A percentile compares a stretch with the other conserved stretches of the same genome.
Conservation (phyloP, 495 filamentous ascomycete genomes). For the Saxophila tyrrhenica region DNA sequence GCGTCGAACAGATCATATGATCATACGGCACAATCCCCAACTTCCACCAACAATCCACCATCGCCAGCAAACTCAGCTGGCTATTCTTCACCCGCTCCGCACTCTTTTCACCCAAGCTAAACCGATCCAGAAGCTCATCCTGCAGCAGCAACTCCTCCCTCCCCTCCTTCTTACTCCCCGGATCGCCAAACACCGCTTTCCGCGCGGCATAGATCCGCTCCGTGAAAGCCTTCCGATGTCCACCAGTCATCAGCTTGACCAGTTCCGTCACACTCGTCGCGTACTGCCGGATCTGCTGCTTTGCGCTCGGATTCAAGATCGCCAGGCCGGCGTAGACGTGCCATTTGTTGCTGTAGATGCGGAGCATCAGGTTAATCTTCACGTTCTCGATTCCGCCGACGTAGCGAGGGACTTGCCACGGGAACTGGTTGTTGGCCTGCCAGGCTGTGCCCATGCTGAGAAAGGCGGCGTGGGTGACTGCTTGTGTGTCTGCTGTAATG, state of each 20-base stretch:
- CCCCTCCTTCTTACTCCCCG: conserved; percentile 32
- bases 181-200: conserved; percentile 60
- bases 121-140: conserved; percentile 77
- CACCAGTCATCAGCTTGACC: conserved; percentile 90
- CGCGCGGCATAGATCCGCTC: conserved; percentile 66
- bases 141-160: conserved; percentile 57
- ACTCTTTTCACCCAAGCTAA: conserved; percentile 59
- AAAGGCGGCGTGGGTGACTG: conserved; percentile 94
- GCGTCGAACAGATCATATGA: conserved; percentile 98
- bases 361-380: conserved; percentile 94
- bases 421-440: conserved; percentile 85
- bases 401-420: conserved; percentile 89
- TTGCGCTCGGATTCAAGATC: conserved; percentile 86
- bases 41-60: conserved; percentile 96
- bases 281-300: conserved; percentile 87
- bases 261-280: conserved; percentile 84
- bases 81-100: conserved; percentile 70
- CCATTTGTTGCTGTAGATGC: conserved; percentile 98
- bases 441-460: conserved; percentile 95
- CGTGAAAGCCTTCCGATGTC: conserved; percentile 67
- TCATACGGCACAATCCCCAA: conserved; percentile 91
- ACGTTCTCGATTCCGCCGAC: conserved; percentile 97
- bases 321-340: conserved; percentile 97
- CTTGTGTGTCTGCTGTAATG: conserved; percentile 96
- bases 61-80: conserved; percentile 86